Evolutionary conservation across 2,329 filamentous ascomycete genomes (phyloP), one percentile per base, ranked within the genome.

Genomic region (Shiraia bambusicola): DNA sequence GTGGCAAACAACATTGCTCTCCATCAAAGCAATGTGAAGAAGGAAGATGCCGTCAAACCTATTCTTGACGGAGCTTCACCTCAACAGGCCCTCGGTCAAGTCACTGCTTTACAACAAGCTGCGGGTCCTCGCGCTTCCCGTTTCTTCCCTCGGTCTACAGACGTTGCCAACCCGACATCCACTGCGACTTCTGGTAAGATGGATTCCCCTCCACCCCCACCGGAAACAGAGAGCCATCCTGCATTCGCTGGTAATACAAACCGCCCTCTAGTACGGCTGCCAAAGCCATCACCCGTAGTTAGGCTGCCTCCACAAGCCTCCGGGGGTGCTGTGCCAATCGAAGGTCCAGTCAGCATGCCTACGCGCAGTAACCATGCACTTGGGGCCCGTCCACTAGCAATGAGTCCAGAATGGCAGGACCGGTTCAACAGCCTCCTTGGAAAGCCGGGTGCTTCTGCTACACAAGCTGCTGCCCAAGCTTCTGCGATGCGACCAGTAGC

Each of bases 401-500:
- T 62, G 46, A 59, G 61, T 28, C 36, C 75, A 69, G 77, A 77
- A 40, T 92, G 90, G 90, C 89, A 95, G 66, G 84, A 87, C 56
- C 83, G 83, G 58, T 90, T 96, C 66, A 90, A 95, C 66, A 84
- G 79, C 32, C 77, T 95, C 31, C 76, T 84, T 40, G 80, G 83
- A 54, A 90, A 86, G 62, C 76, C 81, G 5, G 60, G 50, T 10
- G 37, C 50, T 9, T 28, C 48, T 3, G 13, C 47, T 22, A 15
- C 46, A 15, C 38, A 41, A 31, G 44, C 48, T 28, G 32, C 42
- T 29, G 69, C 6, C 70, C 77, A 14, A 32, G 39, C 37, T 14
- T 36, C 56, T 12, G 33, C 40, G 8, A 22, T 34, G 28, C 56
- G 49, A 17, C 38, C 40, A 11, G 26, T 42, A 11, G 28, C 53